Evolutionary conservation across 768 basidiomycete species (phyloP).

Genomic region (Auricularia cornea): DNA sequence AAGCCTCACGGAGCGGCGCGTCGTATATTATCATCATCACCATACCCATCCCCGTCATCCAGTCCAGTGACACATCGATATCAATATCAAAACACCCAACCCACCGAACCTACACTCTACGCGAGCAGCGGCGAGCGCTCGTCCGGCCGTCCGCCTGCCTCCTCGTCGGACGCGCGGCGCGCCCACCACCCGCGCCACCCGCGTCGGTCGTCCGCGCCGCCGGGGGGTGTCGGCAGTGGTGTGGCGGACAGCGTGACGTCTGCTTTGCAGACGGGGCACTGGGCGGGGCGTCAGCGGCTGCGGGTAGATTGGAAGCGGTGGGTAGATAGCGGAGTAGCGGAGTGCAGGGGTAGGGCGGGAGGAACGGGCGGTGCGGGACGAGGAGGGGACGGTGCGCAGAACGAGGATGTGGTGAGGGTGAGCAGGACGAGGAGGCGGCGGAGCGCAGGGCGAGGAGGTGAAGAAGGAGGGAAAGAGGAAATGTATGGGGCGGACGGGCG

Average conservation of each 20-base stretch:
- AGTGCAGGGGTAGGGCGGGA: no score
- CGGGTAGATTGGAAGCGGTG: no score
- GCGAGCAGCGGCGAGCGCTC: background rate
- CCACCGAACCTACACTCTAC: background rate
- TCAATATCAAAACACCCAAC: no score
- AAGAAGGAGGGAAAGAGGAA: slow-evolving; percentile 2
- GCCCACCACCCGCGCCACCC: background rate
- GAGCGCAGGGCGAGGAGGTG: background rate
- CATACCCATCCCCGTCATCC: no score
- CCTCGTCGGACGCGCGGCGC: background rate
- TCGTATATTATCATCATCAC: no score
- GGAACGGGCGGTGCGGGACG: no score
- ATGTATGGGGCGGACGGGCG: background rate
- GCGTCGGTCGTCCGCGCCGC: background rate
- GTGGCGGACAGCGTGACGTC: slow-evolving; percentile 56
- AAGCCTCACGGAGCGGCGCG: no score
- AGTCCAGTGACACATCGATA: no score
- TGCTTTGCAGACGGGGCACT: slow-evolving; percentile 91
- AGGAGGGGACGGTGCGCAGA: no score
- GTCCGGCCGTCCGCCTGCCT: background rate
- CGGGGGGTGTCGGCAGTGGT: background rate
- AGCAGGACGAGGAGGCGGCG: slow-evolving; percentile 8
- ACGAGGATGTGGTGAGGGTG: background rate
- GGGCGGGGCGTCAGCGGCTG: no score
- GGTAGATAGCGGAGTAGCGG: no score